A percentile compares a stretch with the other conserved stretches of the same genome.
Evolutionary conservation across 2,329 filamentous ascomycete species (phyloP).

Genomic region (Leptographium wingfieldii): DNA sequence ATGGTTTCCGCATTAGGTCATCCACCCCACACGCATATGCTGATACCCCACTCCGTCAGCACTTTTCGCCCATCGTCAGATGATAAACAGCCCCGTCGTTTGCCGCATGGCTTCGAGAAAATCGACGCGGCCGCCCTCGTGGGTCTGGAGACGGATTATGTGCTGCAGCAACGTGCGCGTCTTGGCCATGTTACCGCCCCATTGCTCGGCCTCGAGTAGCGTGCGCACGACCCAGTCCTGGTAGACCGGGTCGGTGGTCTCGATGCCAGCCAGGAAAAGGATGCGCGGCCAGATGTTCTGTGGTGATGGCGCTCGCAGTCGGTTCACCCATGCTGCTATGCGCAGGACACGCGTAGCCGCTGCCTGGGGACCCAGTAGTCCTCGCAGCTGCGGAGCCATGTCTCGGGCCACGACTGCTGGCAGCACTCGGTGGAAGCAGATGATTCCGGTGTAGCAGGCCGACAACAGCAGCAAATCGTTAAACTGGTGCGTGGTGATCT

Average conservation of each 20-base stretch:
- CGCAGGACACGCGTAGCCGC: constrained; percentile 4
- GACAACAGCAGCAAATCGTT: constrained; percentile 5
- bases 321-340: constrained; percentile 2
- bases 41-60: not conserved
- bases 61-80: not conserved
- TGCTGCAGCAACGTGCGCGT: constrained; percentile 1
- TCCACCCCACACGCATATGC: not conserved
- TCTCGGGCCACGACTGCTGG: not conserved
- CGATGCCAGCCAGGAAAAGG: constrained; percentile 12
- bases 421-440: constrained; percentile 2
- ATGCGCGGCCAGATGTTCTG: constrained; percentile 11
- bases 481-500: not conserved
- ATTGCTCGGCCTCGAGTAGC: constrained; percentile 1
- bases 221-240: constrained; percentile 11
- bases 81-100: constrained; percentile 4
- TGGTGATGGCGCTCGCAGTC: constrained; percentile 3
- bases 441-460: constrained; percentile 5
- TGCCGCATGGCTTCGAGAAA: constrained; percentile 2
- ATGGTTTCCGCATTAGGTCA: not conserved
- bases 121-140: not conserved
- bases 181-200: constrained; percentile 5
- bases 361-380: not conserved
- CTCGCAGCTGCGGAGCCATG: not conserved
- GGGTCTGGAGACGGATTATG: not conserved
- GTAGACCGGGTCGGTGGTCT: constrained; percentile 12